Conservation (phyloP, 139 green algal species). For the Chlorella sp. region DNA sequence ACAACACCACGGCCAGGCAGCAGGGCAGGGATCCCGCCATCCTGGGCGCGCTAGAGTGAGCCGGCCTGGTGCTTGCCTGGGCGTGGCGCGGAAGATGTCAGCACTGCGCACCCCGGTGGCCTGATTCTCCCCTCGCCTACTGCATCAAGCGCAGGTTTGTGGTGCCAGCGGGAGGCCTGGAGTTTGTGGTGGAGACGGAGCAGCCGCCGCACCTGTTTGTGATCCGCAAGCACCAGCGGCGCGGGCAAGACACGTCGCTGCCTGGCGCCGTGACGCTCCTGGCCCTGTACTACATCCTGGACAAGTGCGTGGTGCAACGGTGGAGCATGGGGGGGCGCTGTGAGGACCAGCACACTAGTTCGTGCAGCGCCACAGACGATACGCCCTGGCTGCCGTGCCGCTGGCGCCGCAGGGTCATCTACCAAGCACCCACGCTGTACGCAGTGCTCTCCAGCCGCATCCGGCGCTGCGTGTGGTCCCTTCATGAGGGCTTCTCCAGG, state of each 20-base stretch:
- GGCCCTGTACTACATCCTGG: conserved; percentile 73
- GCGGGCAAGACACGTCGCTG: neutral
- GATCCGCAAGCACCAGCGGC: conserved; percentile 63
- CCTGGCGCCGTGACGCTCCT: conserved; percentile 2
- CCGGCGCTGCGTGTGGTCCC: conserved; percentile 36
- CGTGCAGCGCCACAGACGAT: no score
- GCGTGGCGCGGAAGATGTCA: neutral
- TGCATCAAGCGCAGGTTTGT: neutral
- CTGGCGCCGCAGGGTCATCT: conserved; percentile 34
- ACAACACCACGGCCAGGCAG: conserved; percentile 55
- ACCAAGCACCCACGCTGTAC: conserved; percentile 75
- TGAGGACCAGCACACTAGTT: no score
- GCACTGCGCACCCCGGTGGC: no score
- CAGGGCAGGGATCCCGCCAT: conserved; percentile 31
- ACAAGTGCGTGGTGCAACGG: conserved; percentile 22
- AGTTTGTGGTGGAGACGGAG: conserved; percentile 58
- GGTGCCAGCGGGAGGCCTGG: conserved; percentile 26
- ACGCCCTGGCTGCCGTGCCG: no score
- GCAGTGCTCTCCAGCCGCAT: conserved; percentile 51
- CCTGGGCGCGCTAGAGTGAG: conserved; percentile 16
- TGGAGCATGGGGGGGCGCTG: neutral
- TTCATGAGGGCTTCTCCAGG: conserved; percentile 36
- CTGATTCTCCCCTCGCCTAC: no score
- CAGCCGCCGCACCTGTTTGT: conserved; percentile 81
- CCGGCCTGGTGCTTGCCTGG: neutral